Conservation (phyloP, 768 basidiomycete species). For the Chiua virens region DNA sequence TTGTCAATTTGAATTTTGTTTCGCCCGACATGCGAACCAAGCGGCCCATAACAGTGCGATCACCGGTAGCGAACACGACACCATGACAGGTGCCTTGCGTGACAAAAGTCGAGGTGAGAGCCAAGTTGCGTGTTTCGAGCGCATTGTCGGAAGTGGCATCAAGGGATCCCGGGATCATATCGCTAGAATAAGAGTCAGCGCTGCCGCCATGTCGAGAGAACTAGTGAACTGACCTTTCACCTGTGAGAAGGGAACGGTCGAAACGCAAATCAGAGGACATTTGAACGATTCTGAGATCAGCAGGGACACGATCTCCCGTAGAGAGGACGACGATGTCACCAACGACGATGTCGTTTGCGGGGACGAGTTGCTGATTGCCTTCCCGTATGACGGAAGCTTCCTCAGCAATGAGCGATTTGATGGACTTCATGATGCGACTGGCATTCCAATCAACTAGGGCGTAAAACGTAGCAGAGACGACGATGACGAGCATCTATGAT, state of each 20-base stretch:
- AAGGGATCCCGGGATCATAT: conserved; percentile 45
- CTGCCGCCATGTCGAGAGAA: not conserved
- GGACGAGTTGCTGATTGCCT: conserved; percentile 44
- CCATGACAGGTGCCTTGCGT: conserved; percentile 43
- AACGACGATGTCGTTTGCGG: conserved; percentile 56
- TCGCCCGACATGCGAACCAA: conserved; percentile 54
- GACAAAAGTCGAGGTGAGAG: conserved; percentile 45
- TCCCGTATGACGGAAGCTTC: conserved; percentile 57
- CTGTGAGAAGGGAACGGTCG: conserved; percentile 55
- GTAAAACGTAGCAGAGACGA: conserved; percentile 45
- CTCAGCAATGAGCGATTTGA: conserved; percentile 58
- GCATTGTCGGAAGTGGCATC: conserved; percentile 52
- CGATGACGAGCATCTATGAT: conserved; percentile 41
- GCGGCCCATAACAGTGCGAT: conserved; percentile 50
- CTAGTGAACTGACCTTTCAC: conserved; percentile 36
- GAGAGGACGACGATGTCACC: conserved; percentile 54
- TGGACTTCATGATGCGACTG: conserved; percentile 51
- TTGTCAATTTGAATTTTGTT: conserved; percentile 45
- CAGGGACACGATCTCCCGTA: conserved; percentile 58
- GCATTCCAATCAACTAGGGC: conserved; percentile 53
- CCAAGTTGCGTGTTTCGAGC: conserved; percentile 47
- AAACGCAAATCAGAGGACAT: conserved; percentile 52
- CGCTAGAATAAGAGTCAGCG: conserved; percentile 22
- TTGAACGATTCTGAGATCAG: conserved; percentile 55
- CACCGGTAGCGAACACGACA: conserved; percentile 43